These are phyloP conservation scores for Xerocomus potaroensis DNA, from an alignment of 768 basidiomycete species.

Conservation along the genomic window DNA sequence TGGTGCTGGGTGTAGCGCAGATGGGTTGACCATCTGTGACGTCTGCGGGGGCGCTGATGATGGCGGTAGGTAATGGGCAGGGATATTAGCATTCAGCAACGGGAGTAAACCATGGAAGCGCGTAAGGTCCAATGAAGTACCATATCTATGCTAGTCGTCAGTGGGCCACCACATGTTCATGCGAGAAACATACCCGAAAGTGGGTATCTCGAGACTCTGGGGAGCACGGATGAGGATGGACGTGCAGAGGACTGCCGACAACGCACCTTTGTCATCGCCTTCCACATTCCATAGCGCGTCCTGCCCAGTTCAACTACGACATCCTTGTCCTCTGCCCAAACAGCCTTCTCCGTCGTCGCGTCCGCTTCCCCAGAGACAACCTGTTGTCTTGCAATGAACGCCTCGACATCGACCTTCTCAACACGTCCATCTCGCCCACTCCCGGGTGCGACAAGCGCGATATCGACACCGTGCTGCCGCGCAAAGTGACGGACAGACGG, in stretches of 20 bases:
- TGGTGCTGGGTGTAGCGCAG: slow-evolving; percentile 38
- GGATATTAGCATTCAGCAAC: slow-evolving; percentile 64
- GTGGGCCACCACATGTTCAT: neutral
- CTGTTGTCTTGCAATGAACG: slow-evolving; percentile 38
- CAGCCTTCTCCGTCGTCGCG: neutral
- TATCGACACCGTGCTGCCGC: slow-evolving; percentile 57
- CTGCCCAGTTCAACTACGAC: slow-evolving; percentile 67
- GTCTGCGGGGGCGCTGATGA: slow-evolving; percentile 29
- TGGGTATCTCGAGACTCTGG: slow-evolving; percentile 81
- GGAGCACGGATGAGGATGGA: neutral
- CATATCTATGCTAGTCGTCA: slow-evolving; percentile 45
- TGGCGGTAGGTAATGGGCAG: slow-evolving; percentile 45
- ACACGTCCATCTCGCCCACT: slow-evolving; percentile 73
- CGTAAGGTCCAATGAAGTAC: slow-evolving; percentile 73
- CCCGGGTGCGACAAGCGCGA: slow-evolving; percentile 54
- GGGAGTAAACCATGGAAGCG: slow-evolving; percentile 60
- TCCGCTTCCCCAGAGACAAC: neutral
- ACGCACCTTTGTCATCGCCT: slow-evolving; percentile 77
- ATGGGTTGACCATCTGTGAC: slow-evolving; percentile 34
- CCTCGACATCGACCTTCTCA: slow-evolving; percentile 70
- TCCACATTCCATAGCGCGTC: slow-evolving; percentile 84
- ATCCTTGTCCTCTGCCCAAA: slow-evolving; percentile 34
- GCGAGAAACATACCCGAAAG: slow-evolving; percentile 59
- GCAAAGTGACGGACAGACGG: slow-evolving; percentile 81
- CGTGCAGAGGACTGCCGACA: neutral